Conservation (phyloP, 75 land plant species). For the Chamaecyparis obtusa region DNA sequence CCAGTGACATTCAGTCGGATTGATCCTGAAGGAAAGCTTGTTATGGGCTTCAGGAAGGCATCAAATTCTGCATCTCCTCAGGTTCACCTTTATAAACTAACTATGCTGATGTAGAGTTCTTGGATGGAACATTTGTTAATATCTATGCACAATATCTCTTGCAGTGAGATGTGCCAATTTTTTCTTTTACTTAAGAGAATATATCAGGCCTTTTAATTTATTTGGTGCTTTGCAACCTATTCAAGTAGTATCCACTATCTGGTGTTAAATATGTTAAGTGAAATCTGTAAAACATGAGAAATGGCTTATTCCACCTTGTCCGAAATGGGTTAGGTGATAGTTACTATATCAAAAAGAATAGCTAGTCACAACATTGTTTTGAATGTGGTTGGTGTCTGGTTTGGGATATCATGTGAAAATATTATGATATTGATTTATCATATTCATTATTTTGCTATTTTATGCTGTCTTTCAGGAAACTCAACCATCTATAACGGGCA, state of each 20-base stretch:
- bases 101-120: background rate
- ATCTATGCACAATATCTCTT: background rate
- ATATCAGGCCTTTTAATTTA: background rate
- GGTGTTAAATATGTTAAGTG: background rate
- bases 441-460: background rate
- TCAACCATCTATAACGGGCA: slow-evolving; percentile 21
- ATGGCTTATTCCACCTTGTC: background rate
- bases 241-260: background rate
- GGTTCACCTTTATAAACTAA: slow-evolving; percentile 36
- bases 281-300: background rate
- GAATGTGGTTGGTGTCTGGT: background rate
- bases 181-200: background rate
- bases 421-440: background rate
- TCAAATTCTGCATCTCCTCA: slow-evolving; percentile 49
- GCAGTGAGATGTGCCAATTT: background rate
- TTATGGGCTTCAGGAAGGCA: slow-evolving; percentile 95
- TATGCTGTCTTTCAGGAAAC: slow-evolving; percentile 31
- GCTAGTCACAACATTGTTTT: background rate
- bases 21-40: slow-evolving; percentile 92
- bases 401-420: background rate
- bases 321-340: background rate
- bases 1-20: slow-evolving; percentile 91
- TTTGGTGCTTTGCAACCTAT: slow-evolving; percentile 7
- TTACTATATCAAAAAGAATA: background rate
- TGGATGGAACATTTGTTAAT: background rate